These are phyloP conservation scores for Tolypocladium inflatum DNA, from an alignment of 2,329 filamentous ascomycete species.

Conservation along the genomic window DNA sequence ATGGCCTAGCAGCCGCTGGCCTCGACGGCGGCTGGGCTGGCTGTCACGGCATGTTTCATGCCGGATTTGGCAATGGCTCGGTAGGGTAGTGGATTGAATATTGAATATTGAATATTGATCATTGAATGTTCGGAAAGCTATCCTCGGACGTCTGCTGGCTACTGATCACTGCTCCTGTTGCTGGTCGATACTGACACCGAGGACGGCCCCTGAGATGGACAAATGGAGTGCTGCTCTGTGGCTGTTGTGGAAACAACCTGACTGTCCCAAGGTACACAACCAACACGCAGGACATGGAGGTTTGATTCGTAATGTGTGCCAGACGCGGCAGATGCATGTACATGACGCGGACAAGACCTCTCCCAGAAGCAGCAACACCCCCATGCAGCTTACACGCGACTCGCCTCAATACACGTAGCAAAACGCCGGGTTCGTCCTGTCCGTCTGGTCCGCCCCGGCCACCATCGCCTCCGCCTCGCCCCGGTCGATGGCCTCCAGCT, in stretches of 20 bases:
- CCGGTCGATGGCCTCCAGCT: constrained; percentile 19
- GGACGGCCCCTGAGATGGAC: too few species aligned
- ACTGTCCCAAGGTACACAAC: too few species aligned
- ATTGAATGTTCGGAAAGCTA: not conserved
- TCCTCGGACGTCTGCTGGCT: too few species aligned
- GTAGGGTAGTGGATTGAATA: not conserved
- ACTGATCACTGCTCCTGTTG: too few species aligned
- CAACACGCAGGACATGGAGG: too few species aligned
- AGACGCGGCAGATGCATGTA: too few species aligned
- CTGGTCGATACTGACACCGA: too few species aligned
- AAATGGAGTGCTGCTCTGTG: too few species aligned
- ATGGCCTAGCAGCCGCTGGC: not conserved
- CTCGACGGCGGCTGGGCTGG: not conserved
- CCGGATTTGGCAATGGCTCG: not conserved
- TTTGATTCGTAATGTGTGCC: too few species aligned
- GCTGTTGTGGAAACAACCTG: too few species aligned
- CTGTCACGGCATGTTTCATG: not conserved
- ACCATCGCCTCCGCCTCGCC: constrained; percentile 13
- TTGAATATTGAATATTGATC: not conserved
- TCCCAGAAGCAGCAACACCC: too few species aligned
- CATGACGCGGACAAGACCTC: too few species aligned
- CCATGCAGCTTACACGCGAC: not conserved
- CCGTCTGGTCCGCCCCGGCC: constrained; percentile 20
- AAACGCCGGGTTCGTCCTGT: constrained; percentile 19
- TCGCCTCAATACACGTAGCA: constrained; percentile 10